Evolutionary conservation across 768 basidiomycete genomes (phyloP), one percentile per base, ranked within the genome.

Genomic region (Suillus ampliporus): DNA sequence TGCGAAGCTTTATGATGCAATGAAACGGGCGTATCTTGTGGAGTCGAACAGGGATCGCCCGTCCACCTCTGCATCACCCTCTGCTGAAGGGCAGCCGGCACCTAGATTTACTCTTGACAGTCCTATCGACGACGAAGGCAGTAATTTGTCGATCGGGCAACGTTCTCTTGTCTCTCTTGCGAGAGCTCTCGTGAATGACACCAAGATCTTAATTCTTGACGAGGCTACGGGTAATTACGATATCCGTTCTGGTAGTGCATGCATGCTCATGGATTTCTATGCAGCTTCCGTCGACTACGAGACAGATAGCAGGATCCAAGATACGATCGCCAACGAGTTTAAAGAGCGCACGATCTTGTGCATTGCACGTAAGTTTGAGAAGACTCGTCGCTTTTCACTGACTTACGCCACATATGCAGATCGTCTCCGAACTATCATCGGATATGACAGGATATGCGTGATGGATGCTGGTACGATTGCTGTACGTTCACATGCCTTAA

Each of bases 291-390:
- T 95, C 34, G 93, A 95, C 68, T 91, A 89, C 67, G 93, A 92
- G 75, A 96, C 94, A 1, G 95, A 97, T 77, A 80, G 87, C 62
- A 92, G 92, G 73, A 95, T 99, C 63, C 95, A 97, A 72, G 84
- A 91, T 65, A 97, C 95, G 6, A 97, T 98, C 65, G 84, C 92
- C 1, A 80, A 81, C 54, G 90, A 91, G 78, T 98, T 97, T 79
- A 78, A 83, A 48, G 89, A 94, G 73, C 87, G 89, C 65, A 97
- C 95, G 0, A 85, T 96, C 60, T 76, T 96, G 17, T 94, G 91
- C 74, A 95, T 96, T 64, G 92, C 92, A 64, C 93, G 89, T 91
- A 68, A 75, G 90, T 82, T 15, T 46, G 31, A 21, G 52, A 52
- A 19, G 28, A 11, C 7, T 8, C 15, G 17, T 40, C 40, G 53